phyloP scores from a whole-genome alignment of 768 basidiomycete species.

The Auricularia sp. region DNA sequence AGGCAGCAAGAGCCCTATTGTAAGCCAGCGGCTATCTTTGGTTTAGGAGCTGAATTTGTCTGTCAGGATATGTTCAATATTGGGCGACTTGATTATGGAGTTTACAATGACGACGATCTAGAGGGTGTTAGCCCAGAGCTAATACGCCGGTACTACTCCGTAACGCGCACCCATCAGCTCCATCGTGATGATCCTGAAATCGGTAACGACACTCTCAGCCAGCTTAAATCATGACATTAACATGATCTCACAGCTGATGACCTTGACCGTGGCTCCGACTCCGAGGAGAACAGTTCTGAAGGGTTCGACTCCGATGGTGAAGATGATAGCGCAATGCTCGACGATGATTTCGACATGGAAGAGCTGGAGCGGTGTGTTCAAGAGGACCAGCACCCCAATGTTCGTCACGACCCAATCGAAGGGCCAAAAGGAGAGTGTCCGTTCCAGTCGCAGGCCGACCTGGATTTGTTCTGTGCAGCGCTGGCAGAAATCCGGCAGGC shows the following conservation, averaged over 20 bases:
- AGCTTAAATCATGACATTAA: no score
- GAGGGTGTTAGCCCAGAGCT: slow-evolving; percentile 5
- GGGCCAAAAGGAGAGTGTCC: background rate
- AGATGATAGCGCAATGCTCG: background rate
- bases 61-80: slow-evolving; percentile 11
- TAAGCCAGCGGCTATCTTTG: background rate
- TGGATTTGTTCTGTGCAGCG: background rate
- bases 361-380: background rate
- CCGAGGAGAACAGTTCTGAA: background rate
- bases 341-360: background rate
- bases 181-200: no score
- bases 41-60: background rate
- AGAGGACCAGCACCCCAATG: background rate
- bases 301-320: background rate
- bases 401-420: background rate
- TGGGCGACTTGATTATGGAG: slow-evolving; percentile 3
- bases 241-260: no score
- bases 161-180: background rate
- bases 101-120: slow-evolving; percentile 4
- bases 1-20: slow-evolving; percentile 17
- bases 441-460: background rate
- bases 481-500: background rate
- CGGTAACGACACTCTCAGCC: no score
- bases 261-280: background rate
- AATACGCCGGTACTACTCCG: slow-evolving; percentile 6